A percentile compares a stretch with the other conserved stretches of the same genome.
phyloP scores from a whole-genome alignment of 768 basidiomycete species.

The Pleurotus djamor region DNA sequence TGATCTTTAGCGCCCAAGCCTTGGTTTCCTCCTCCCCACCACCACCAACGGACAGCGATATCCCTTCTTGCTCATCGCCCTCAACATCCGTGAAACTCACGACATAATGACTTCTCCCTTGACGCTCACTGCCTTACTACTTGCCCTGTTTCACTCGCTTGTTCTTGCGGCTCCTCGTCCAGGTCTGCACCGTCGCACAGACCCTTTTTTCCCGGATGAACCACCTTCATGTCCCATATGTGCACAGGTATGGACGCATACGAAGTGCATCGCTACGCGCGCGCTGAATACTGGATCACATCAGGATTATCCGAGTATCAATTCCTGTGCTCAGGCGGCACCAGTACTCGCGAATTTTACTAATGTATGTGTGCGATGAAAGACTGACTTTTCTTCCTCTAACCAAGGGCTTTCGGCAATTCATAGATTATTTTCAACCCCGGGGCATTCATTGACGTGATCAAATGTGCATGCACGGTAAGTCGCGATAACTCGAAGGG shows the following conservation, averaged over 20 bases:
- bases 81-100: background rate
- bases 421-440: slow-evolving; percentile 62
- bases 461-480: slow-evolving; percentile 57
- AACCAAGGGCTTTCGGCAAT: background rate
- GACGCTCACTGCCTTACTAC: background rate
- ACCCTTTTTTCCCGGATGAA: slow-evolving; percentile 49
- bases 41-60: background rate
- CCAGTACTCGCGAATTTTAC: slow-evolving; percentile 57
- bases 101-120: background rate
- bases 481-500: slow-evolving; percentile 22
- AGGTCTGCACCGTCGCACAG: slow-evolving; percentile 3
- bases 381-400: background rate
- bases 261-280: background rate
- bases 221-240: slow-evolving; percentile 63
- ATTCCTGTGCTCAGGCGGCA: slow-evolving; percentile 54
- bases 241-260: slow-evolving; percentile 30
- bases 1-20: too few relatives aligned
- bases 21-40: background rate
- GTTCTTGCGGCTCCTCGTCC: slow-evolving; percentile 3
- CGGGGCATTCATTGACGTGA: slow-evolving; percentile 57
- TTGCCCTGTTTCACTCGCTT: background rate
- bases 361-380: slow-evolving; percentile 30
- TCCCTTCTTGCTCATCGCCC: background rate
- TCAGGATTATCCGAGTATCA: slow-evolving; percentile 50
- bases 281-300: background rate